Evolutionary conservation across 345 rosid species (phyloP).

Genomic region (Clausena lansium): DNA sequence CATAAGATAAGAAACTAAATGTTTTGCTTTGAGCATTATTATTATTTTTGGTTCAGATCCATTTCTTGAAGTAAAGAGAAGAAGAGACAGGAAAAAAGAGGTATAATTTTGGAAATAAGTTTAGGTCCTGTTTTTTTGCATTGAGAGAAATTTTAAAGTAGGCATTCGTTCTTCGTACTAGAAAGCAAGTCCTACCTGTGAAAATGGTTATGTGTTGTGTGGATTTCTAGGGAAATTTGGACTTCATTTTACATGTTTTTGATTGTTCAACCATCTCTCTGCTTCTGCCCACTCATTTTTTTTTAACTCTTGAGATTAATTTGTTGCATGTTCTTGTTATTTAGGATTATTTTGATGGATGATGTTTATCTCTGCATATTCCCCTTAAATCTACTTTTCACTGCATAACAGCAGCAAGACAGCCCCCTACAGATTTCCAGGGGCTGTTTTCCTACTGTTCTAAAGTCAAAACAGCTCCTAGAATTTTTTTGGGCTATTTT

Average conservation of each 20-base stretch:
- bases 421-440: too few species aligned
- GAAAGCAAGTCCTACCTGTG: neutral
- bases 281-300: too few species aligned
- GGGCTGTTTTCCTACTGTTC: too few species aligned
- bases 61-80: constrained; percentile 78
- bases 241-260: neutral
- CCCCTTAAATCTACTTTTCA: neutral
- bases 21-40: neutral
- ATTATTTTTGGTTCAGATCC: constrained; percentile 60
- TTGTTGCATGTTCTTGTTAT: neutral
- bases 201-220: neutral
- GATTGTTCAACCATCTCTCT: neutral
- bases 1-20: neutral
- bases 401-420: too few species aligned
- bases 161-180: neutral
- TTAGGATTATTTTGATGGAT: neutral
- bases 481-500: too few species aligned
- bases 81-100: constrained; percentile 79
- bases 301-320: too few species aligned
- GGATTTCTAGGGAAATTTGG: neutral
- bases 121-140: neutral
- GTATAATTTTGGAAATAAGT: constrained; percentile 28
- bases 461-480: too few species aligned
- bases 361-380: neutral
- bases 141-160: neutral